phyloP scores from a whole-genome alignment of 169 alveolate genomes.

The Plasmodium inui region DNA sequence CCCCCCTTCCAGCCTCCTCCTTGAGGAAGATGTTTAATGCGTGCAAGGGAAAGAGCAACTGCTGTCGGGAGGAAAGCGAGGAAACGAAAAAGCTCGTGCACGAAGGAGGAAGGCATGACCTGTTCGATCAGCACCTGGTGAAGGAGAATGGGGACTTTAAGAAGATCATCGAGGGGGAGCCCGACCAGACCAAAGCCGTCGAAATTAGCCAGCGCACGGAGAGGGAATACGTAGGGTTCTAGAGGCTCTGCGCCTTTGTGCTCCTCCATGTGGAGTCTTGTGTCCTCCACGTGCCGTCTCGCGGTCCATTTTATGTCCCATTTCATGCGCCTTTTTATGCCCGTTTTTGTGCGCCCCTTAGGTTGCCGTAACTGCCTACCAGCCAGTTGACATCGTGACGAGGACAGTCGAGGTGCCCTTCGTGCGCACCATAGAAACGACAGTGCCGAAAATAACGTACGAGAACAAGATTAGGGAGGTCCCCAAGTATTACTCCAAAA shows the following conservation, averaged over 20 bases:
- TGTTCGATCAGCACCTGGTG: conserved; percentile 50
- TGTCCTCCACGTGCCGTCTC: background rate
- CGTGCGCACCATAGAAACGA: conserved; percentile 85
- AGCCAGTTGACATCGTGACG: conserved; percentile 82
- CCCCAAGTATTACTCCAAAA: conserved; percentile 86
- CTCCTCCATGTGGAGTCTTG: background rate
- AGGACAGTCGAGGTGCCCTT: conserved; percentile 87
- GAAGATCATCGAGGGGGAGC: conserved; percentile 66
- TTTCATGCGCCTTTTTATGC: background rate
- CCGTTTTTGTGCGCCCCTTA: background rate
- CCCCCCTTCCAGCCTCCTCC: background rate
- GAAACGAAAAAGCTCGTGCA: conserved; percentile 4
- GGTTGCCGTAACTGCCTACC: conserved; percentile 86
- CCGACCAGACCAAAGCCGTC: conserved; percentile 78
- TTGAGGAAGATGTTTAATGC: conserved; percentile 46
- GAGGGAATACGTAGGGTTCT: conserved; percentile 80
- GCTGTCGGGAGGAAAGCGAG: conserved; percentile 26
- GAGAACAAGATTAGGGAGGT: conserved; percentile 87
- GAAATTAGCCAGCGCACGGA: conserved; percentile 80
- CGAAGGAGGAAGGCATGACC: conserved; percentile 38
- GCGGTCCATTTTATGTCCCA: background rate
- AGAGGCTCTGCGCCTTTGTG: background rate
- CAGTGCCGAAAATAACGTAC: conserved; percentile 86
- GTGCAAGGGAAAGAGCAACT: conserved; percentile 36
- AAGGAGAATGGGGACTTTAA: conserved; percentile 2